Percentiles rank a stretch among this genome's conserved stretches.
phyloP scores from a whole-genome alignment of 2,329 filamentous ascomycete genomes.

The Zymoseptoria pseudotritici region DNA sequence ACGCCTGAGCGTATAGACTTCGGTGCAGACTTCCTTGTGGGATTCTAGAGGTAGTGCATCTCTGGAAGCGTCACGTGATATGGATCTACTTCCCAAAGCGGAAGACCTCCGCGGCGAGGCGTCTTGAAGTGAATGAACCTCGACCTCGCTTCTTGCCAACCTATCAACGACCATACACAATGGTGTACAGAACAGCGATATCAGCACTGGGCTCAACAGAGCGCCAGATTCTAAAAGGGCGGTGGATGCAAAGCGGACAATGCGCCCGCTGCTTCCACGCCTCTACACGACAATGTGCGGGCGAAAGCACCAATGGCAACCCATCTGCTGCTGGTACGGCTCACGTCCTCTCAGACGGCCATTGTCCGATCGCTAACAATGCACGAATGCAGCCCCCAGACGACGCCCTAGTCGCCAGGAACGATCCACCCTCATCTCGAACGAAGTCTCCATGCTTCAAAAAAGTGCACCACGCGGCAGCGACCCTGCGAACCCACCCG shows the following conservation, averaged over 20 bases:
- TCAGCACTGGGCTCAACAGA: constrained; percentile 14
- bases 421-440: constrained; percentile 19
- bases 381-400: background rate
- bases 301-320: constrained; percentile 11
- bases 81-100: background rate
- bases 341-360: background rate
- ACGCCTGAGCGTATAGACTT: too few species aligned
- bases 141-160: background rate
- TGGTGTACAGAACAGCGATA: constrained; percentile 11
- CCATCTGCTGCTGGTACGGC: background rate
- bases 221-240: constrained; percentile 11
- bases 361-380: background rate
- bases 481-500: constrained; percentile 5
- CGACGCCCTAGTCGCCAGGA: constrained; percentile 8
- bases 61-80: background rate
- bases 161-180: background rate
- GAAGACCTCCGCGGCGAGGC: background rate
- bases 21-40: too few species aligned
- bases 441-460: constrained; percentile 21
- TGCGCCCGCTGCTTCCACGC: constrained; percentile 18
- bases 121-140: background rate
- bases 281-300: constrained; percentile 8
- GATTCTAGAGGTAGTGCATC: too few species aligned
- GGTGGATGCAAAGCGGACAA: constrained; percentile 13
- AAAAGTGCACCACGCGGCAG: constrained; percentile 13